Base-by-base conservation (phyloP, 176 grass and related monocot species). In the Zea mays region DNA sequence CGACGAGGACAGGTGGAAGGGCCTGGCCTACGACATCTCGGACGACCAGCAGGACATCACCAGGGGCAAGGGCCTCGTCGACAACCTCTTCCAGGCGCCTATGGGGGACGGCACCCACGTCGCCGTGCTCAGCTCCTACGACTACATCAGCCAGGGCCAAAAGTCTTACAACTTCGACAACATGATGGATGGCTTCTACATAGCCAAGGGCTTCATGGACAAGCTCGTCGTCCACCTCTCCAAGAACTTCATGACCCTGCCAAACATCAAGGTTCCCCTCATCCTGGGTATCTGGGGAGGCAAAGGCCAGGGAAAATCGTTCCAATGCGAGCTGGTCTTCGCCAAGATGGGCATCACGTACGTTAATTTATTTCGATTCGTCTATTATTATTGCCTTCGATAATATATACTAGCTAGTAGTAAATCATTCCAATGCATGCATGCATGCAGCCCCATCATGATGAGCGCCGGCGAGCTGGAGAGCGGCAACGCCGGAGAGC, bases 211-310 rank as follows among this genome's bases (percentile, higher is more conserved):
- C 10, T 97, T 97, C 85, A 90, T 97, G 95, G 95, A 97, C 87
- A 97, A 97, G 86, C 87, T 97, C 34, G 82, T 97, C 3, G 95
- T 97, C 12, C 95, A 97, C 91, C 81, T 97, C 66, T 45, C 82
- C 82, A 97, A 97, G 87, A 97, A 97, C 89, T 97, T 90, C 87
- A 97, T 97, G 95, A 77, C 13, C 82, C 84, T 97, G 77, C 95
- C 95, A 16, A 94, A 94, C 91, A 97, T 97, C 75, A 97, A 97
- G 89, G 80, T 97, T n/a, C 94, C 94, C 5, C 86, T 97, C 13
- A 97, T 97, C 88, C 76, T 97, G 80, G 94, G 94, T 90, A 83
- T 97, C 62, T 97, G 94, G 94, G 94, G 94, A 90, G 94, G 94
- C 68, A 97, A 97, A 84, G 94, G 94, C 78, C 94, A 97, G 34